A percentile compares a stretch with the other conserved stretches of the same genome.
These are phyloP conservation scores for Ceratobasidium sp. DNA, from an alignment of 1,284 basidiomycete genomes.

Conservation along the genomic window DNA sequence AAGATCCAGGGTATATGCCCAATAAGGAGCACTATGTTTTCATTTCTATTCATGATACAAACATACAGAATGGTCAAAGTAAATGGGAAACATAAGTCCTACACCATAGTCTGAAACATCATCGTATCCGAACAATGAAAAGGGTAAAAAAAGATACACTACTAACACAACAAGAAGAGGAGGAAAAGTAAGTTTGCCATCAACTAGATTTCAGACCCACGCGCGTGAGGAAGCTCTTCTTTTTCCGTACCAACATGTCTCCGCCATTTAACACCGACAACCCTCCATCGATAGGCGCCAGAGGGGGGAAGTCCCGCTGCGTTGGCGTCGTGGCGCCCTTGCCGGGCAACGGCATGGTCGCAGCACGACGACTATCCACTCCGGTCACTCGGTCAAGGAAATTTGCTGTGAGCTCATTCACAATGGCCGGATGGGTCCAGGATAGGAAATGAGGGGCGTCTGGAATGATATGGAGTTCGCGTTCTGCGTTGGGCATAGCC, in stretches of 20 bases:
- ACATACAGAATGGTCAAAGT: neutral
- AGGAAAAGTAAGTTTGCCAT: neutral
- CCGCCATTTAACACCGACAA: neutral
- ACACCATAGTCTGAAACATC: neutral
- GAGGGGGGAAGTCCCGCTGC: constrained; percentile 3
- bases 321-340: constrained; percentile 14
- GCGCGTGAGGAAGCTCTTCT: constrained; percentile 25
- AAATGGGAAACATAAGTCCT: neutral
- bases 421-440: constrained; percentile 45
- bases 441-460: constrained; percentile 46
- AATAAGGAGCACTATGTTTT: neutral
- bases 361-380: constrained; percentile 43
- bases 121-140: neutral
- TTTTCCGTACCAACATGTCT: neutral
- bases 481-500: constrained; percentile 43
- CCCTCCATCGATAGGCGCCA: constrained; percentile 2
- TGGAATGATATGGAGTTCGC: constrained; percentile 44
- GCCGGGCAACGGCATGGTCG: constrained; percentile 19
- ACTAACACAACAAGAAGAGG: constrained; percentile 1
- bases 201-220: constrained; percentile 28
- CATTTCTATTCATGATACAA: constrained; percentile 11
- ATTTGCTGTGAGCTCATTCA: constrained; percentile 43
- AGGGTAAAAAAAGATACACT: constrained; percentile 21
- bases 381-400: constrained; percentile 46
- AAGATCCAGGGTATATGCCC: neutral